A percentile compares a stretch with the other conserved stretches of the same genome.
Evolutionary conservation across 225 moss, liverwort and hornwort species (phyloP).

Genomic region (Pseudisothecium myosuroides): DNA sequence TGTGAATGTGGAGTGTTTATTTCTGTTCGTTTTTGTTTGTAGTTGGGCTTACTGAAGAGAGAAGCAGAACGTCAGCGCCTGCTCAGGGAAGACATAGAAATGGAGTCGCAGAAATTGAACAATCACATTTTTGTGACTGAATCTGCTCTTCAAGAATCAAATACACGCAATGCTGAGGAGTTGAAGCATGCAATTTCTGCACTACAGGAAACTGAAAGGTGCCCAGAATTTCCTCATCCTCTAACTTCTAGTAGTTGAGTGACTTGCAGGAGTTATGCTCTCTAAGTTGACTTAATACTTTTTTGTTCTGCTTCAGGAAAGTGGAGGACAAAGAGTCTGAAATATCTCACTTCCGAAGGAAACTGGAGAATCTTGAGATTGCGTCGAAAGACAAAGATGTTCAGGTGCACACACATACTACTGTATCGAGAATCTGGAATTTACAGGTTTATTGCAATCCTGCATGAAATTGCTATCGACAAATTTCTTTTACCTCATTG

Average conservation of each 20-base stretch:
- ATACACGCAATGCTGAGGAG: constrained; percentile 36
- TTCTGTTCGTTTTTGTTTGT: not conserved
- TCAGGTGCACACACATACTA: constrained; percentile 12
- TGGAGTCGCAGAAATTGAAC: constrained; percentile 52
- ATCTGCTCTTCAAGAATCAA: constrained; percentile 46
- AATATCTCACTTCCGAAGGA: constrained; percentile 21
- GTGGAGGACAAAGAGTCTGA: constrained; percentile 47
- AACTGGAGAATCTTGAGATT: constrained; percentile 35
- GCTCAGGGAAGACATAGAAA: constrained; percentile 66
- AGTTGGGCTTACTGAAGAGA: constrained; percentile 76
- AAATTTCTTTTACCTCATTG: not conserved
- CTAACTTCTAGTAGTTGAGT: not conserved
- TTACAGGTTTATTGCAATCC: not conserved
- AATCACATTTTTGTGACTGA: constrained; percentile 56
- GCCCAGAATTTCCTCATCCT: not conserved
- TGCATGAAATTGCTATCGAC: not conserved
- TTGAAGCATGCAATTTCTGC: constrained; percentile 37
- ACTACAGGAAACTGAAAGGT: constrained; percentile 66
- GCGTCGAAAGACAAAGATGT: constrained; percentile 34
- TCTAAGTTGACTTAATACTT: not conserved
- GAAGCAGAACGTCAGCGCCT: constrained; percentile 72
- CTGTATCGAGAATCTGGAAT: not conserved
- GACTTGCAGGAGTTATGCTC: not conserved
- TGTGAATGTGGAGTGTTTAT: not conserved
- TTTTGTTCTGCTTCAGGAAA: constrained; percentile 15